phyloP scores from a whole-genome alignment of 2,329 filamentous ascomycete genomes.

The Hypoxylon rubiginosum region DNA sequence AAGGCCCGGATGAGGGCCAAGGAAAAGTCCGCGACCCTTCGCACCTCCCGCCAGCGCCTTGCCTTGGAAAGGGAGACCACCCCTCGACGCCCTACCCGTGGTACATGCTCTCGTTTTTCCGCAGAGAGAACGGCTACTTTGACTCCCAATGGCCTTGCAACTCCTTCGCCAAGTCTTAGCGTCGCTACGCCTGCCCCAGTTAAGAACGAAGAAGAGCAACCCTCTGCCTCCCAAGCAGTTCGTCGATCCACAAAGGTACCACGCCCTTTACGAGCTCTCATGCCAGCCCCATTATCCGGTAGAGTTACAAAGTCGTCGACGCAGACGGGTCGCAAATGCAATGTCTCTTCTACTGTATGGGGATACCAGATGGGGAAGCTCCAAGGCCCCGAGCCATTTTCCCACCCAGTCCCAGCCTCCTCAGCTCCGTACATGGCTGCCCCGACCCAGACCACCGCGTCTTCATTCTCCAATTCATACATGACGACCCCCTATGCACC shows the following conservation, averaged over 20 bases:
- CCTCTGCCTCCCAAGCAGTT: not conserved
- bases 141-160: not conserved
- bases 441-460: not conserved
- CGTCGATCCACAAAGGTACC: not conserved
- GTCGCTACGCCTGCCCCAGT: not conserved
- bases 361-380: slow-evolving; percentile 23
- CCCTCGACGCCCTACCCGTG: not conserved
- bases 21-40: not conserved
- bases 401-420: not conserved
- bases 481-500: not conserved
- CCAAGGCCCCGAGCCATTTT: not conserved
- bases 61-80: not conserved
- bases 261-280: not conserved
- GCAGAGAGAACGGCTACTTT: not conserved
- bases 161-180: not conserved
- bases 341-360: not conserved
- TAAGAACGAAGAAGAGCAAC: not conserved
- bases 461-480: not conserved
- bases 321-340: not conserved
- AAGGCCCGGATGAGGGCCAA: not conserved
- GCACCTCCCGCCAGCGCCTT: not conserved
- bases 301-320: not conserved
- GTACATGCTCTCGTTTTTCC: not conserved
- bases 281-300: not conserved
- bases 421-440: not conserved